phyloP scores from a whole-genome alignment of 2,329 filamentous ascomycete species.

The Fusarium secorum region DNA sequence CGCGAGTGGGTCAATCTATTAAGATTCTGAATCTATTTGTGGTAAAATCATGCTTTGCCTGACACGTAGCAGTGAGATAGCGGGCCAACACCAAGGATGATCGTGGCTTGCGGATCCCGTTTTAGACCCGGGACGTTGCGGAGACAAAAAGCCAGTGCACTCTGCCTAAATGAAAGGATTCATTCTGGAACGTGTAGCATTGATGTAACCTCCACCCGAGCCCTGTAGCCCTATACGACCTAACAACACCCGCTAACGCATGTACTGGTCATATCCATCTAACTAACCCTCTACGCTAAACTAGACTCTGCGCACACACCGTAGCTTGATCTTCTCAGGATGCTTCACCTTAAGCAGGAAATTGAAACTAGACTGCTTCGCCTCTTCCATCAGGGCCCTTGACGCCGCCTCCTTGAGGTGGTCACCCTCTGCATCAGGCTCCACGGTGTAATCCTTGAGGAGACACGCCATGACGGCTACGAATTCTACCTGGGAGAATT shows the following conservation, averaged over 20 bases:
- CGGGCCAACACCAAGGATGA: background rate
- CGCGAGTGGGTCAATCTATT: background rate
- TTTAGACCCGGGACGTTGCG: background rate
- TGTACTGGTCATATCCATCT: too few relatives aligned
- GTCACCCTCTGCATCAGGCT: constrained; percentile 22
- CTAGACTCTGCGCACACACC: constrained; percentile 22
- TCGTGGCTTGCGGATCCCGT: background rate
- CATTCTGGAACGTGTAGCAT: background rate
- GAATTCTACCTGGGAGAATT: constrained; percentile 39
- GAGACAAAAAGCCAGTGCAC: background rate
- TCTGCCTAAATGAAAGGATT: background rate
- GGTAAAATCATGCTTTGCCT: background rate
- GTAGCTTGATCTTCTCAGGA: constrained; percentile 30
- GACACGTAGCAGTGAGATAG: background rate
- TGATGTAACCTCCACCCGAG: background rate
- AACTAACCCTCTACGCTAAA: background rate
- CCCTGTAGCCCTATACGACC: background rate
- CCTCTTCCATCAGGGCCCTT: constrained; percentile 29
- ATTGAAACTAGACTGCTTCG: constrained; percentile 37
- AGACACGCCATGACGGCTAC: constrained; percentile 34
- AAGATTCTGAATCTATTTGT: background rate
- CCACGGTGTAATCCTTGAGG: constrained; percentile 26
- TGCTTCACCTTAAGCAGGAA: constrained; percentile 37
- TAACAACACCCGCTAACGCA: background rate
- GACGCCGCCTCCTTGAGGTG: constrained; percentile 20